Evolutionary conservation across 345 rosid genomes (phyloP), one percentile per base, ranked within the genome.

Genomic region (Leavenworthia alabamica): DNA sequence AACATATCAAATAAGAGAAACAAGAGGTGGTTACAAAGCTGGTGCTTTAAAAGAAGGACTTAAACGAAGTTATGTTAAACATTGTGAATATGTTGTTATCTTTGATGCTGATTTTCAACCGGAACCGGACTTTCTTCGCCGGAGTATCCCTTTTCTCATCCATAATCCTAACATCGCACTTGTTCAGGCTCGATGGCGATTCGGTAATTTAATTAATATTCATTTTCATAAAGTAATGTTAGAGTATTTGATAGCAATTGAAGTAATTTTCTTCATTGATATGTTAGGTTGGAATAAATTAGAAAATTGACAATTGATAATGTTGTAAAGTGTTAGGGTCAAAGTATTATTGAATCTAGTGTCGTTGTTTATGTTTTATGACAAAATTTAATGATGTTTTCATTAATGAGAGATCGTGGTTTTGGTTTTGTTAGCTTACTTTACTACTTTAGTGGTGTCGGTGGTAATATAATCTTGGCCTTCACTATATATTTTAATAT

Each of bases 31-130:
- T 0, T 94, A 94, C 85, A 94, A 94, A 60, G 93, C 99, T 0
- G 99, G 99, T n/a, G 99, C 99, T 29, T 76, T 94, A 8, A 90
- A 83, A 63, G 99, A 94, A 84, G 99, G 99, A 0, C 75, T 94
- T 5, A 94, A 88, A 69, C 71, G 99, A n/a, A 83, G 87, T 73
- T 94, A 94, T 58, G 99, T 86, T 8, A 88, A 94, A 64, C 85
- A 94, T 49, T 94, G 99, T 35, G 97, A 94, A 44, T 90, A 73
- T 62, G 99, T 94, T 4, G 86, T 78, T 75, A 94, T 94, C 32
- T 81, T 94, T 64, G 97, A 94, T 60, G 99, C 99, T 5, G 99
- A 94, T 74, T 94, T 94, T 78, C 79, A 87, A 46, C 99, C 99
- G 0, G 96, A 90, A 41, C 99, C 97, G 0, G 99, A 90, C 24